Base-by-base conservation (phyloP, 2,329 filamentous ascomycete genomes). In the Aspergillus tubingensis region DNA sequence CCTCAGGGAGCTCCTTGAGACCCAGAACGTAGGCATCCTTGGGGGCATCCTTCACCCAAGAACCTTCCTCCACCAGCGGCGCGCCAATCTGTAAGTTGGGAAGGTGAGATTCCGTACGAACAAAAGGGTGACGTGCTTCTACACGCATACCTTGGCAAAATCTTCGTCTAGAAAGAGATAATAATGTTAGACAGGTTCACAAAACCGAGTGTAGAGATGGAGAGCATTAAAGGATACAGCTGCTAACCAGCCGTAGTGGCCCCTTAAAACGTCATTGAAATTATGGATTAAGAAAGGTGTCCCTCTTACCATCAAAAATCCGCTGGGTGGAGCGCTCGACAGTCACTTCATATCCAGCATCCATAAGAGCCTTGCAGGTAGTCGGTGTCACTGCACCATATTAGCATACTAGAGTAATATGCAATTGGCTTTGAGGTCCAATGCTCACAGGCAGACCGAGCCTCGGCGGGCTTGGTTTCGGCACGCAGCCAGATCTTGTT, bases 1-100 rank as follows among this genome's bases (percentile, higher is more conserved):
- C 88, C 68, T 89, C 88, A 23, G 87, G 87, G 10, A 93, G 83
- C 79, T 92, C 90, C 83, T 93, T 93, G 61, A 93, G 82, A 43
- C 90, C 90, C 60, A 92, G 77, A 62, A 93, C 87, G 69, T 92
- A 86, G 72, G 90, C 83, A 63, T 90, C 87, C 65, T 81, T 78
- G 41, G 89, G 87, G 1, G 86, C 89, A 60, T 89, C 81, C 57
- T 82, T 81, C 36, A 74, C 75, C 90, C 90, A 93, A 53, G 82
- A 85, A 44, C 88, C 86, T 65, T 86, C 83, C 13, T 85, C 82
- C 13, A 92, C 86, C 21, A 92, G 80, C 13, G 80, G 84, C 48
- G 87, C 88, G 52, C 89, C 89, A 32, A 83, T 82, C 60, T 82
- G 79, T 75, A 44, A 4, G 27, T 47, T 32, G 15, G n/a, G 36